A percentile compares a stretch with the other conserved stretches of the same genome.
Evolutionary conservation across 2,329 filamentous ascomycete genomes (phyloP).

Genomic region (Fusarium sp.): DNA sequence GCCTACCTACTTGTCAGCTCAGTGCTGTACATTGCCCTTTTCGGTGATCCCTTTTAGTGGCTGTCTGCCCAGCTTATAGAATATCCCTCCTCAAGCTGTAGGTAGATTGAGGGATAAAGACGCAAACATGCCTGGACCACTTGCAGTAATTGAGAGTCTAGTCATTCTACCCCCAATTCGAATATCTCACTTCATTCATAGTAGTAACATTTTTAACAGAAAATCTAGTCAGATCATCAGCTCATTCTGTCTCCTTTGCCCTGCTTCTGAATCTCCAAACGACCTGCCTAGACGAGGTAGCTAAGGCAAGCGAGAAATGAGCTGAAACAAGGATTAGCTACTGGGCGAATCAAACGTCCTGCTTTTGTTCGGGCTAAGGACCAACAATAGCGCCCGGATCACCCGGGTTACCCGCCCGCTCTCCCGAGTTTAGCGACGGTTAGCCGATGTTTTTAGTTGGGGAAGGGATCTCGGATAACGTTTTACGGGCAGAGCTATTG

Average conservation of each 20-base stretch:
- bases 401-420: neutral
- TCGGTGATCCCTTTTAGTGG: neutral
- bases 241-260: neutral
- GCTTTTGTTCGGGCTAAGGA: neutral
- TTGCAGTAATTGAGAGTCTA: neutral
- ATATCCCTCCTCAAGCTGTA: neutral
- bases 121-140: fast-evolving
- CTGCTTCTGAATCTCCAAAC: neutral
- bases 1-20: neutral
- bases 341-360: fast-evolving
- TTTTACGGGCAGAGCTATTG: neutral
- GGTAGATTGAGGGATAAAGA: neutral
- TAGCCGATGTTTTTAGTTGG: fast-evolving
- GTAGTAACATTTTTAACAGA: fast-evolving
- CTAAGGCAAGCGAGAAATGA: neutral
- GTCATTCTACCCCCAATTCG: neutral
- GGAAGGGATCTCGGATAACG: neutral
- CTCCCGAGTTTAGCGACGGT: neutral
- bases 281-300: neutral
- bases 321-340: neutral
- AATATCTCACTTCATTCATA: fast-evolving
- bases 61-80: fast-evolving
- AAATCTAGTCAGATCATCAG: fast-evolving
- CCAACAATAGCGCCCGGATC: neutral
- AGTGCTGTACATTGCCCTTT: fast-evolving